Conservation (phyloP, 805 yeast species). For the Zygosaccharomyces bisporus region DNA sequence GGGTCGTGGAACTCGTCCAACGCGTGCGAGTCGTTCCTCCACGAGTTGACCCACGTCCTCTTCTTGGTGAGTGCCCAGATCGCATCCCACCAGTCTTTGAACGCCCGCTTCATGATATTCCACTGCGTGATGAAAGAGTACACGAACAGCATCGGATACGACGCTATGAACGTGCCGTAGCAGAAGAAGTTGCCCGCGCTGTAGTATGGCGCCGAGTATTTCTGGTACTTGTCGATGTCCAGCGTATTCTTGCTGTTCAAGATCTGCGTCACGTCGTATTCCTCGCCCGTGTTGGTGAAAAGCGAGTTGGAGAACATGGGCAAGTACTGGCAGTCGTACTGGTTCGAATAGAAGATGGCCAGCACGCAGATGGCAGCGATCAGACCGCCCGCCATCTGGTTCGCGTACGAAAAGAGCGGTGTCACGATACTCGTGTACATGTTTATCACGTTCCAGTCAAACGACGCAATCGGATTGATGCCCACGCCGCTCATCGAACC, state of each 20-base stretch:
- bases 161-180: conserved; percentile 55
- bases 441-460: conserved; percentile 49
- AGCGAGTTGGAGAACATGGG: conserved; percentile 49
- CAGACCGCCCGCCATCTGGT: conserved; percentile 36
- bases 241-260: conserved; percentile 43
- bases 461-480: conserved; percentile 49
- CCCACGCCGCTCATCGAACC: conserved; percentile 49
- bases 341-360: conserved; percentile 41
- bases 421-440: conserved; percentile 38
- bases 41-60: conserved; percentile 28
- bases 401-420: conserved; percentile 43
- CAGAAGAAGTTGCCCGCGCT: conserved; percentile 57
- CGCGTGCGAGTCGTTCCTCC: conserved; percentile 28
- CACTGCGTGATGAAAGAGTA: conserved; percentile 48
- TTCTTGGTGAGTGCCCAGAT: conserved; percentile 16
- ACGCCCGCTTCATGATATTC: conserved; percentile 37
- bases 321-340: conserved; percentile 38
- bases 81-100: conserved; percentile 32
- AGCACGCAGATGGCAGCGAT: conserved; percentile 35
- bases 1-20: conserved; percentile 44
- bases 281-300: conserved; percentile 49
- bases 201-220: conserved; percentile 65
- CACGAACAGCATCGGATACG: conserved; percentile 53
- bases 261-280: conserved; percentile 46
- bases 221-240: conserved; percentile 45